Evolutionary conservation across 2,329 filamentous ascomycete genomes (phyloP), one percentile per base, ranked within the genome.

Genomic region (Exophiala dermatitidis): DNA sequence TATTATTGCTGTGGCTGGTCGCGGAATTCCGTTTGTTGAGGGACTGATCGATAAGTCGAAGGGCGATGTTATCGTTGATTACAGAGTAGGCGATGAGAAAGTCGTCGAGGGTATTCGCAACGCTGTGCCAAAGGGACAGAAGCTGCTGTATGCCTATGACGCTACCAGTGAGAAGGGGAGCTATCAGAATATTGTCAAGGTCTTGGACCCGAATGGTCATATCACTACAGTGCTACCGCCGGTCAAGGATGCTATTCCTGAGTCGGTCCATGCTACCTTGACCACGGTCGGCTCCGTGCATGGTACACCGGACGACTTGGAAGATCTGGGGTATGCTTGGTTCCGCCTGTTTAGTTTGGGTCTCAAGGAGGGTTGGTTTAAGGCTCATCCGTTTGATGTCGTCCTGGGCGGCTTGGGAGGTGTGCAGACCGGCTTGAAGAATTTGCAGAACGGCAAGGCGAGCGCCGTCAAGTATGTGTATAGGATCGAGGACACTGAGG

Each of bases 381-480:
- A 62, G 26, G 68, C 72, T 2, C 77, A 80, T 67, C 76, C 75
- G 33, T 67, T 68, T 52, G 73, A 80, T 61, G 71, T 80, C 9
- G 66, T 77, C 2, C 66, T 70, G 0, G 78, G 79, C 2, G 81
- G 81, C 0, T 60, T 85, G 47, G 70, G 65, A 3, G 79, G 81
- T 0, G 66, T 84, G 1, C 68, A 82, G 62, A 67, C 63, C 33
- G 82, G 70, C 0, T 63, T 86, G 66, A 65, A 67, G 59, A 76
- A 80, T 57, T 65, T 86, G 63, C 79, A 76, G 64, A 73, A 72
- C 30, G 83, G 83, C 0, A 81, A 79, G 66, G 81, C 78, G 26
- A 83, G 78, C 62, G 83, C 75, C 1, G 72, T 80, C 0, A 86
- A 86, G 68, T 85, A 83, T 69, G 77, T 86, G 0, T 80, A 81